A percentile compares a stretch with the other conserved stretches of the same genome.
Conservation (phyloP, 768 basidiomycete species). For the Hericium rajendrae region DNA sequence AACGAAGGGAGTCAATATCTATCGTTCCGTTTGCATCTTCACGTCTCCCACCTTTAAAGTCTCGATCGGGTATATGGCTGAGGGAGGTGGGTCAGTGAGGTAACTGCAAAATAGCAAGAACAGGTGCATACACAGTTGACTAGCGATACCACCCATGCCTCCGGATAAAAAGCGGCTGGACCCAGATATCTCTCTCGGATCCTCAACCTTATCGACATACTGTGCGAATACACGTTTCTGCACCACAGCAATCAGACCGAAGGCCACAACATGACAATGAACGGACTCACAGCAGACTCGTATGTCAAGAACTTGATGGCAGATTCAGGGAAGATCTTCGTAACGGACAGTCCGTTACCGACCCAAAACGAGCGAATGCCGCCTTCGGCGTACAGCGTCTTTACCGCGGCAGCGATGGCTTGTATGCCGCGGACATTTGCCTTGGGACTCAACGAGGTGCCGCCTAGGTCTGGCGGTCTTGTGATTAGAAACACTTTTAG, state of each 20-base stretch:
- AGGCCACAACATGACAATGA: slow-evolving; percentile 6
- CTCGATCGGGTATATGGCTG: slow-evolving; percentile 95
- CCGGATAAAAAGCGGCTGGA: slow-evolving; percentile 90
- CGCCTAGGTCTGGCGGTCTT: slow-evolving; percentile 64
- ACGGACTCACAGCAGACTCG: slow-evolving; percentile 70
- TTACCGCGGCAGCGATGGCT: slow-evolving; percentile 62
- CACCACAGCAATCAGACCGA: slow-evolving; percentile 3
- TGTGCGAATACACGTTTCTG: slow-evolving; percentile 93
- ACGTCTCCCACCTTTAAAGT: slow-evolving; percentile 65
- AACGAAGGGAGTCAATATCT: background rate
- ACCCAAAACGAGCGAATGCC: slow-evolving; percentile 93
- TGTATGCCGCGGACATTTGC: slow-evolving; percentile 44
- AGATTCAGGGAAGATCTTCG: slow-evolving; percentile 95
- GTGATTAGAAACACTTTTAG: slow-evolving; percentile 96
- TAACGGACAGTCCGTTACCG: slow-evolving; percentile 89
- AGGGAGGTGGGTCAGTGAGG: slow-evolving; percentile 13
- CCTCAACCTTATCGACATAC: slow-evolving; percentile 86
- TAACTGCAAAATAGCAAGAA: slow-evolving; percentile 1
- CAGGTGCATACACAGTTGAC: slow-evolving; percentile 69
- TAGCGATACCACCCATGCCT: slow-evolving; percentile 90
- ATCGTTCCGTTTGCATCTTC: background rate
- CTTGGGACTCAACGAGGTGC: slow-evolving; percentile 33
- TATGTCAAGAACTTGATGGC: slow-evolving; percentile 98
- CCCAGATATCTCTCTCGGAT: slow-evolving; percentile 75
- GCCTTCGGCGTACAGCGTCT: slow-evolving; percentile 81